Evolutionary conservation across 2,329 filamentous ascomycete genomes (phyloP).

Genomic region (Albophoma yamanashiensis): DNA sequence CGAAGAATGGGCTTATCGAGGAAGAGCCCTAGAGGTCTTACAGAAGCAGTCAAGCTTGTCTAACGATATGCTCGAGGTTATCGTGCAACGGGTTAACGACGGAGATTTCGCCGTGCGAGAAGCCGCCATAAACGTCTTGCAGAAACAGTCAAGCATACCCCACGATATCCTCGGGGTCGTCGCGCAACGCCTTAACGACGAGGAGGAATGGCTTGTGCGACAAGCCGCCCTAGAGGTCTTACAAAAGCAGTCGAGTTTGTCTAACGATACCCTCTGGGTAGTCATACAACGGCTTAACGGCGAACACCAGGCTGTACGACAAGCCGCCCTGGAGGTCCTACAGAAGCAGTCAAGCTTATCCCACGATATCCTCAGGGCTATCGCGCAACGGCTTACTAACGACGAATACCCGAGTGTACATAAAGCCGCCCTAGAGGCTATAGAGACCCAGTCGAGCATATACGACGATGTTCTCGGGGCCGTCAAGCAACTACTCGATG

Average conservation of each 20-base stretch:
- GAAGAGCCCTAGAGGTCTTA: too few relatives aligned
- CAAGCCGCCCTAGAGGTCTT: neutral
- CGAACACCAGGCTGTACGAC: neutral
- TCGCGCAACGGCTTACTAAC: neutral
- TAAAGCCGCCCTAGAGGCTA: too few relatives aligned
- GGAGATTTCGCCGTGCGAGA: too few relatives aligned
- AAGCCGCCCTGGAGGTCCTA: neutral
- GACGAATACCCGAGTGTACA: too few relatives aligned
- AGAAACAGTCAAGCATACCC: neutral
- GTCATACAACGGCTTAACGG: neutral
- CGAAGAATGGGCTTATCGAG: too few relatives aligned
- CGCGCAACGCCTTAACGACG: neutral
- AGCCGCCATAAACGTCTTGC: too few relatives aligned
- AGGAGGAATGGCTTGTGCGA: neutral
- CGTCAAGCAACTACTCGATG: neutral
- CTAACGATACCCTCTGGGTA: neutral
- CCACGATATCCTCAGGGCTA: neutral
- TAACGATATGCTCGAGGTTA: too few relatives aligned
- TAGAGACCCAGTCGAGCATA: too few relatives aligned
- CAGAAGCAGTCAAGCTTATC: neutral
- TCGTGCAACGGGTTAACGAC: too few relatives aligned
- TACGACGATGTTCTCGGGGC: too few relatives aligned
- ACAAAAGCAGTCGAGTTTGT: neutral
- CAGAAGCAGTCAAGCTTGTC: too few relatives aligned
- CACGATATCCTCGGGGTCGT: neutral